These are phyloP conservation scores for Quercus mongolica DNA, from an alignment of 306 rosid genomes.

Conservation along the genomic window DNA sequence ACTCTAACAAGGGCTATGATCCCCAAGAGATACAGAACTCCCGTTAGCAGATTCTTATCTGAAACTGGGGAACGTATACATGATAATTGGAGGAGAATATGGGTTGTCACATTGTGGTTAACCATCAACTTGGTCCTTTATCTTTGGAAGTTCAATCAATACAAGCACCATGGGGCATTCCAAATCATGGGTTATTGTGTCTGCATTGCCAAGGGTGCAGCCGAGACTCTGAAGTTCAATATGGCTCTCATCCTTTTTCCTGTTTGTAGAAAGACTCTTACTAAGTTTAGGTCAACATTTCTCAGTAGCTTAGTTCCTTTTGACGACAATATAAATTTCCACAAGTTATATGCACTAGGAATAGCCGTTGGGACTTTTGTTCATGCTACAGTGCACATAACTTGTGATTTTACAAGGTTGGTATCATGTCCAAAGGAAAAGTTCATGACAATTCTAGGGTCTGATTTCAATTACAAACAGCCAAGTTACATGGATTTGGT, in stretches of 20 bases:
- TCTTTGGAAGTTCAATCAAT: constrained; percentile 62
- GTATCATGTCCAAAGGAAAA: constrained; percentile 28
- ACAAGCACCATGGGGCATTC: constrained; percentile 39
- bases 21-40: constrained; percentile 64
- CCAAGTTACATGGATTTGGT: constrained; percentile 50
- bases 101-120: constrained; percentile 64
- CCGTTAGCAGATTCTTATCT: constrained; percentile 29
- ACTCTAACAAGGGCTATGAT: constrained; percentile 66
- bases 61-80: constrained; percentile 25
- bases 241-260: constrained; percentile 88
- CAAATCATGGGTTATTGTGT: constrained; percentile 78
- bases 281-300: constrained; percentile 57
- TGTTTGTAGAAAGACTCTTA: constrained; percentile 81
- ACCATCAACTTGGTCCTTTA: constrained; percentile 49
- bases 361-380: constrained; percentile 51
- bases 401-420: constrained; percentile 81
- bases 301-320: constrained; percentile 68
- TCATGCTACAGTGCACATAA: constrained; percentile 49
- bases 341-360: constrained; percentile 59
- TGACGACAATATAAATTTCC: constrained; percentile 84
- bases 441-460: constrained; percentile 51
- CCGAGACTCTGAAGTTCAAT: constrained; percentile 90
- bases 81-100: constrained; percentile 75
- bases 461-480: constrained; percentile 38
- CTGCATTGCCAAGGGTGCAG: constrained; percentile 88